Evolutionary conservation across 1,284 basidiomycete genomes (phyloP).

Genomic region (Malassezia globosa): DNA sequence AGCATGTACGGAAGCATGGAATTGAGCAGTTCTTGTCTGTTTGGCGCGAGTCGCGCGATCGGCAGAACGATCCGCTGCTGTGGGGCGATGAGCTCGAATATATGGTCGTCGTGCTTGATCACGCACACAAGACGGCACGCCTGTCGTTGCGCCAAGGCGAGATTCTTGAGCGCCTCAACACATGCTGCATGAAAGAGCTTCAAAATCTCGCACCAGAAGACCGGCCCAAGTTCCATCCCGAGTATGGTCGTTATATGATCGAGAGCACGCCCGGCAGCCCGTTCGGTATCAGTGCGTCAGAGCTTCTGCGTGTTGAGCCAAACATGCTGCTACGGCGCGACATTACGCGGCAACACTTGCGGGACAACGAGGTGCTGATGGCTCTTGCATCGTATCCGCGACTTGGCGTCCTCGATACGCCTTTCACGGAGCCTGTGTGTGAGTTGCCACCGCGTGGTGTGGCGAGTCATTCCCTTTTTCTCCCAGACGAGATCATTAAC

Average conservation of each 20-base stretch:
- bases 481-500: constrained; percentile 91
- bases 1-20: constrained; percentile 83
- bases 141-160: constrained; percentile 86
- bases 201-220: constrained; percentile 53
- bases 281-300: constrained; percentile 72
- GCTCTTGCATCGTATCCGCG: constrained; percentile 93
- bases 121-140: constrained; percentile 65
- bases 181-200: constrained; percentile 51
- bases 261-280: constrained; percentile 93
- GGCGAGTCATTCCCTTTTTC: constrained; percentile 79
- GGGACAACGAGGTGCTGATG: constrained; percentile 74
- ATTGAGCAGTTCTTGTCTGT: constrained; percentile 88
- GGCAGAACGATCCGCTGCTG: constrained; percentile 81
- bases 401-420: constrained; percentile 64
- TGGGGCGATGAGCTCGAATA: constrained; percentile 99
- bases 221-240: constrained; percentile 73
- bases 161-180: constrained; percentile 67
- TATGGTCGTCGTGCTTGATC: constrained; percentile 81
- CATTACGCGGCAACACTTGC: constrained; percentile 72
- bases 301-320: constrained; percentile 75
- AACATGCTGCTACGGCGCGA: constrained; percentile 81
- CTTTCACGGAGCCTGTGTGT: constrained; percentile 80
- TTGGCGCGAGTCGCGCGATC: constrained; percentile 81
- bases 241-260: constrained; percentile 97
- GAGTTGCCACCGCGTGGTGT: constrained; percentile 57